These are phyloP conservation scores for Boletus vinaceobasis DNA, from an alignment of 768 basidiomycete species.

Conservation along the genomic window DNA sequence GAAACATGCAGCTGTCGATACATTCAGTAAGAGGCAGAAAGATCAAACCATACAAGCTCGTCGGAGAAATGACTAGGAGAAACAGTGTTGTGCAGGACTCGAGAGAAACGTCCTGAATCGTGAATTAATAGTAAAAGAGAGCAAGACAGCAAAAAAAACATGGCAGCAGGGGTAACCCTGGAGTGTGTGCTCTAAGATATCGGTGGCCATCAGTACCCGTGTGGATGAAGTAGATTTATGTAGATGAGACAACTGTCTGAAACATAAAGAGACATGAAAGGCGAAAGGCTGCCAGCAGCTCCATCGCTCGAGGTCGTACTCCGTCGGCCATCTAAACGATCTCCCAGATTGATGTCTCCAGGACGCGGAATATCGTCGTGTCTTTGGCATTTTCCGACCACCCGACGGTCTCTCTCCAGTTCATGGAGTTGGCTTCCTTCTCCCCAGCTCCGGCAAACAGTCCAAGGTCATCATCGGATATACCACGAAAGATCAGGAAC, in stretches of 20 bases:
- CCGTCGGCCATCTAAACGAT: conserved; percentile 38
- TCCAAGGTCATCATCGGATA: conserved; percentile 75
- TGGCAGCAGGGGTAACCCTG: conserved; percentile 19
- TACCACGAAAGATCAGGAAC: conserved; percentile 82
- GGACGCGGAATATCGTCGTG: conserved; percentile 64
- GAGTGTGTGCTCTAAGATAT: conserved; percentile 28
- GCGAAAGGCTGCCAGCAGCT: conserved; percentile 19
- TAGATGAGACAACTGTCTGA: conserved; percentile 8
- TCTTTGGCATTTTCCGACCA: conserved; percentile 84
- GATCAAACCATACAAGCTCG: conserved; percentile 7
- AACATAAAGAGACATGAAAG: conserved; percentile 3
- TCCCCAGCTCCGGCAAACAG: conserved; percentile 76
- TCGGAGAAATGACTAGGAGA: conserved; percentile 8
- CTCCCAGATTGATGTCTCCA: conserved; percentile 79
- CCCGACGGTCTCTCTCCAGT: conserved; percentile 78
- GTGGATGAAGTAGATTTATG: conserved; percentile 4
- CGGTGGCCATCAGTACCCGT: conserved; percentile 6
- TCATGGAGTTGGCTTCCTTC: conserved; percentile 77
- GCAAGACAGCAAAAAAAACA: conserved; percentile 16
- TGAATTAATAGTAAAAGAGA: conserved; percentile 12
- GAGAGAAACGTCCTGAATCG: conserved; percentile 6
- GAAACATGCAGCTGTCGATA: conserved; percentile 27
- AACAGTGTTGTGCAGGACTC: conserved; percentile 8
- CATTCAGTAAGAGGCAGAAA: conserved; percentile 17
- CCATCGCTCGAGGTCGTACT: conserved; percentile 1